Evolutionary conservation across 768 basidiomycete species (phyloP).

Genomic region (Boletellus ananiceps): DNA sequence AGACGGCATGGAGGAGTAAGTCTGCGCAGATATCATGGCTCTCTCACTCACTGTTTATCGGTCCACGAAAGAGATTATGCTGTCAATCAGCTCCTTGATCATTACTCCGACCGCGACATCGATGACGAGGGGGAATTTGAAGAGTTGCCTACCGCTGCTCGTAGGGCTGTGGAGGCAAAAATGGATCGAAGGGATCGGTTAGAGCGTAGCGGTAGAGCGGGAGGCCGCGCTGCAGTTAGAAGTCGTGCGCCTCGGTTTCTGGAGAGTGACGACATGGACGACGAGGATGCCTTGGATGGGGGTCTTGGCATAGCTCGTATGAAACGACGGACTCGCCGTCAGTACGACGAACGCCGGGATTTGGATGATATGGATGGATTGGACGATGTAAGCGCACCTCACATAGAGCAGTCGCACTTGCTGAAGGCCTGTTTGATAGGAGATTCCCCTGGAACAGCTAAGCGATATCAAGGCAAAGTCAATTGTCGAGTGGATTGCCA

Average conservation of each 20-base stretch:
- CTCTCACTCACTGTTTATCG: slow-evolving; percentile 8
- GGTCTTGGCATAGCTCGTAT: slow-evolving; percentile 66
- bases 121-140: slow-evolving; percentile 75
- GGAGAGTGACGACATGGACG: slow-evolving; percentile 75
- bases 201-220: slow-evolving; percentile 61
- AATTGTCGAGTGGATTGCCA: slow-evolving; percentile 96
- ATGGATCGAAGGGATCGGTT: slow-evolving; percentile 87
- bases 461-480: slow-evolving; percentile 98
- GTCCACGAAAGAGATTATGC: slow-evolving; percentile 69
- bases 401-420: neutral
- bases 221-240: slow-evolving; percentile 70
- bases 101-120: slow-evolving; percentile 81
- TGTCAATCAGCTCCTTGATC: slow-evolving; percentile 74
- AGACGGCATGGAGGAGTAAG: slow-evolving; percentile 70
- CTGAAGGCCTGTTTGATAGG: slow-evolving; percentile 43
- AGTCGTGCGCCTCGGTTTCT: slow-evolving; percentile 85
- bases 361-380: slow-evolving; percentile 87
- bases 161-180: slow-evolving; percentile 77
- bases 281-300: slow-evolving; percentile 66
- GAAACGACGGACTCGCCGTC: slow-evolving; percentile 77
- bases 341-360: slow-evolving; percentile 91
- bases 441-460: slow-evolving; percentile 91
- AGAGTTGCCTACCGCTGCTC: slow-evolving; percentile 60
- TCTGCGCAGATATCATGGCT: slow-evolving; percentile 6
- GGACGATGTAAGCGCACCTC: slow-evolving; percentile 62